Evolutionary conservation across 306 rosid genomes (phyloP), one percentile per base, ranked within the genome.

Genomic region (Inga leiocalycina): DNA sequence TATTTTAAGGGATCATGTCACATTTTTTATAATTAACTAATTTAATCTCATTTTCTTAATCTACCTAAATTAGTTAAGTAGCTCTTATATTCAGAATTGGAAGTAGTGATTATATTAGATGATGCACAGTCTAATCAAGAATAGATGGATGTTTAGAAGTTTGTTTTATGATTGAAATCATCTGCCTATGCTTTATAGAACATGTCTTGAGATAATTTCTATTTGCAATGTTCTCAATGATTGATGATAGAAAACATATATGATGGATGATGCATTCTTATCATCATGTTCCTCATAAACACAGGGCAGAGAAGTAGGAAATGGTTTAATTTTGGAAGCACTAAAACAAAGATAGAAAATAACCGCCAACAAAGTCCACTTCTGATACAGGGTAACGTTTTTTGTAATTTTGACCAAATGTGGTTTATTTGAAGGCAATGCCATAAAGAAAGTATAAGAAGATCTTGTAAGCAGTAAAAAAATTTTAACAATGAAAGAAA

Each of bases 181-280:
- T 67, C 13, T 8, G 10, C 45, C 45, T 6, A 67, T 68, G 27
- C 43, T 68, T 68, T 69, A 10, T 19, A 16, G 30, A 59, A 59
- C 7, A 51, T 52, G 13, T 66, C 44, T 66, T 6, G 6, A 34
- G 66, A 27, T 9, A 8, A 59, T 59, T 59, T 34, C 10, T 59
- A 6, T 59, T 22, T 22, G 32, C 14, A 59, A 59, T 2, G 24
- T 57, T 30, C 34, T 22, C 66, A 22, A 59, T 22, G 66, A 59
- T 62, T 69, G 46, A 74, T 62, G 61, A 84, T 56, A 68, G 54
- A 80, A 57, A 41, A 62, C 32, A 73, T 73, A 19, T 10, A 67
- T 2, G 12, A 61, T 49, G 77, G 11, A 43, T 44, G 11, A 43
- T 44, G 48, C 48, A 19, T 15, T 69, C 6, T 20, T 56, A 56